Base-by-base conservation (phyloP, 768 basidiomycete genomes). In the Suillus placidus region DNA sequence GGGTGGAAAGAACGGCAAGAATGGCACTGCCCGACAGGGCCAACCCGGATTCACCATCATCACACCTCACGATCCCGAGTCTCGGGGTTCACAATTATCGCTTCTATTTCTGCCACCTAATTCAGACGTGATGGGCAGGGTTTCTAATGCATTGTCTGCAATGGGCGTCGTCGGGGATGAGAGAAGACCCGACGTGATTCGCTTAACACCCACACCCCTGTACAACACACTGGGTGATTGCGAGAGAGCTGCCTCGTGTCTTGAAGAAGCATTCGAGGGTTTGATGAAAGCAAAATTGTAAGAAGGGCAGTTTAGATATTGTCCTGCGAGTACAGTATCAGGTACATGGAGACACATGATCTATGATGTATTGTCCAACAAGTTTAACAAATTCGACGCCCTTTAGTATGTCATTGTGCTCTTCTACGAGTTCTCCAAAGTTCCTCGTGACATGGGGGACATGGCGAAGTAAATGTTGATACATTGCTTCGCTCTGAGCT, bases 141-240 rank as follows among this genome's bases (percentile, higher is more conserved):
- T 97, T 26, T 87, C 88, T 66, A 76, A 84, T 61, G 80, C 78
- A 47, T 76, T 99, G 71, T 79, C 82, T 26, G 82, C 83, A 66
- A 77, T 82, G 60, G 97, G 97, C 7, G 90, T 99, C 16, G 84
- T 97, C 61, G 96, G 94, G 12, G 97, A 99, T 77, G 93, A 97
- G 77, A 82, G 97, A 72, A 80, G 88, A 71, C 97, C 97, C 34
- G 91, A 94, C 73, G 94, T 99, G 60, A 95, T 99, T 70, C 86
- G 97, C 12, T 79, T 99, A 54, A 86, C 94, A 67, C 95, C 96
- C 56, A 83, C 84, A 18, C 91, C 96, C 40, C 79, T 99, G 74
- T 99, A 98, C 77, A 97, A 91, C 74, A 89, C 90, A 14, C 81
- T 88, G 70, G 78, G 80, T 69, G 97, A 99, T 70, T 91, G 91